Conservation (phyloP, 129 eudicot genomes). For the Flaveria robusta region DNA sequence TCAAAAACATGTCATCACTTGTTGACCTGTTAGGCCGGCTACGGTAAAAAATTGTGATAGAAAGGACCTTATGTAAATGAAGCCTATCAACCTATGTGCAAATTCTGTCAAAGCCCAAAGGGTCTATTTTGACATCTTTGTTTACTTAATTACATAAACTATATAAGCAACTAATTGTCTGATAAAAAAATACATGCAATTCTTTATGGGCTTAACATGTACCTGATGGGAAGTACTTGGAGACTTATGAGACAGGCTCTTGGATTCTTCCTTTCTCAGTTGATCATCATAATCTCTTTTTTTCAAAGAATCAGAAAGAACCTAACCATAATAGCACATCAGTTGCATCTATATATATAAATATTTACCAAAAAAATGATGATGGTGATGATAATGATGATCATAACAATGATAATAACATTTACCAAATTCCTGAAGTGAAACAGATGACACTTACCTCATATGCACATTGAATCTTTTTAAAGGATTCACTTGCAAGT, state of each 20-base stretch:
- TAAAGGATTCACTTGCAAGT: slow-evolving; percentile 91
- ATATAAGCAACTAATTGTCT: background rate
- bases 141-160: background rate
- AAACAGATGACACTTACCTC: slow-evolving; percentile 50
- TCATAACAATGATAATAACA: background rate
- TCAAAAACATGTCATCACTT: background rate
- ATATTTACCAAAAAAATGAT: background rate
- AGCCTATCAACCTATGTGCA: background rate
- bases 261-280: slow-evolving; percentile 77
- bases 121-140: background rate
- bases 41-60: background rate
- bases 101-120: background rate
- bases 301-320: slow-evolving; percentile 91
- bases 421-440: background rate
- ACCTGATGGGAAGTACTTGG: slow-evolving; percentile 82
- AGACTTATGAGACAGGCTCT: slow-evolving; percentile 61
- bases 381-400: background rate
- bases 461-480: slow-evolving; percentile 91
- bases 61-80: background rate
- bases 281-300: slow-evolving; percentile 92
- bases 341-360: slow-evolving; percentile 15
- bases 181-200: background rate
- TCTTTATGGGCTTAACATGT: slow-evolving; percentile 5
- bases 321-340: slow-evolving; percentile 42
- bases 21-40: background rate